Evolutionary conservation across 805 yeast species (phyloP).

Genomic region (Jamesozyma jinghongensis): DNA sequence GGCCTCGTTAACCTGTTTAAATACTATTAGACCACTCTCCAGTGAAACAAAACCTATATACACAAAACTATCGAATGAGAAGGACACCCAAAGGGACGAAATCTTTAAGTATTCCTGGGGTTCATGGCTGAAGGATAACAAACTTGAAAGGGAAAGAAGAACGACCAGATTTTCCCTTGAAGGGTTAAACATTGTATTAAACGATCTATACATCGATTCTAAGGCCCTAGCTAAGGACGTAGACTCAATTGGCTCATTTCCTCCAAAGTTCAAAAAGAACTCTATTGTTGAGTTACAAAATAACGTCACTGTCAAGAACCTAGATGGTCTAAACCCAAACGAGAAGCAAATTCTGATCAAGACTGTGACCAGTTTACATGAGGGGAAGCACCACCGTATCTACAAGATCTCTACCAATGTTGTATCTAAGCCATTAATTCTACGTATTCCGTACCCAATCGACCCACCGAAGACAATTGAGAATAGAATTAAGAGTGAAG

Average conservation of each 20-base stretch:
- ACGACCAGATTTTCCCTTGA: constrained; percentile 72
- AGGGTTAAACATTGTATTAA: constrained; percentile 54
- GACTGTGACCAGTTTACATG: constrained; percentile 77
- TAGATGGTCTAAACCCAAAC: constrained; percentile 38
- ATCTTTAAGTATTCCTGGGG: constrained; percentile 94
- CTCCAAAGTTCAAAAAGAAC: constrained; percentile 25
- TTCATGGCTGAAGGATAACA: constrained; percentile 80
- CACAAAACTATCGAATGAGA: constrained; percentile 50
- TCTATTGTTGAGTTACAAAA: constrained; percentile 39
- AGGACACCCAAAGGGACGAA: constrained; percentile 57
- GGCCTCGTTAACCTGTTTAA: not conserved
- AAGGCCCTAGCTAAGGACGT: constrained; percentile 20
- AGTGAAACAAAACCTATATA: constrained; percentile 30
- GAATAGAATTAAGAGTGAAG: constrained; percentile 75
- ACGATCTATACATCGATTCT: constrained; percentile 35
- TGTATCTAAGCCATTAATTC: constrained; percentile 50
- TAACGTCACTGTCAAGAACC: constrained; percentile 35
- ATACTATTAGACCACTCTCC: constrained; percentile 22
- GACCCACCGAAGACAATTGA: constrained; percentile 57
- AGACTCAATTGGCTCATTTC: constrained; percentile 16
- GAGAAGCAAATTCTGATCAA: constrained; percentile 43
- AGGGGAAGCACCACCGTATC: constrained; percentile 88
- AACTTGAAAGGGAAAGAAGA: constrained; percentile 62
- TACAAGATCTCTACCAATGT: constrained; percentile 58
- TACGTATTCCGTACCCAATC: constrained; percentile 79